Percentiles rank a stretch among this genome's conserved stretches.
These are phyloP conservation scores for Parathielavia appendiculata DNA, from an alignment of 495 filamentous ascomycete species.

Conservation along the genomic window DNA sequence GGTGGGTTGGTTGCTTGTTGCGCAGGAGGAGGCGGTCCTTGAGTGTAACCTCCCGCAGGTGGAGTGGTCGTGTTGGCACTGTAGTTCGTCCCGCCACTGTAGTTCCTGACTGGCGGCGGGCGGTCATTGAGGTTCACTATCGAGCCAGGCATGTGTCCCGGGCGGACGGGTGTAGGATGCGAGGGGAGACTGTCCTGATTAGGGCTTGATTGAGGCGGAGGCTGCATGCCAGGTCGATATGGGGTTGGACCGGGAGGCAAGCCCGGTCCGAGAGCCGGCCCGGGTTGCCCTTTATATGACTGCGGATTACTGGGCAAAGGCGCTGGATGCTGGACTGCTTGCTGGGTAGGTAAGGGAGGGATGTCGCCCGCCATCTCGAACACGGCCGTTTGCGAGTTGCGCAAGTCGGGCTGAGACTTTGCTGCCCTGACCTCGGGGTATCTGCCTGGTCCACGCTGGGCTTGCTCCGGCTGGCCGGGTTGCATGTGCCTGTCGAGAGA, in stretches of 20 bases:
- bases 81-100: slow-evolving; percentile 44
- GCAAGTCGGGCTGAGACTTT: slow-evolving; percentile 65
- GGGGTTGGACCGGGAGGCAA: slow-evolving; percentile 32
- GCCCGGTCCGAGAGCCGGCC: slow-evolving; percentile 29
- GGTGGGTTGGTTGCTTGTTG: slow-evolving; percentile 15
- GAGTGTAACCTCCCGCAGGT: neutral
- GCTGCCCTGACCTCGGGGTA: slow-evolving; percentile 47
- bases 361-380: slow-evolving; percentile 66
- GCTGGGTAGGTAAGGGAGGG: slow-evolving; percentile 44
- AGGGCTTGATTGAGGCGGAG: slow-evolving; percentile 21
- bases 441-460: slow-evolving; percentile 41
- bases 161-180: slow-evolving; percentile 76
- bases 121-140: slow-evolving; percentile 49
- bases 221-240: slow-evolving; percentile 28
- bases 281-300: slow-evolving; percentile 29
- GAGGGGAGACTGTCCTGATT: slow-evolving; percentile 59
- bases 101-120: slow-evolving; percentile 70
- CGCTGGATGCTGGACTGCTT: slow-evolving; percentile 5
- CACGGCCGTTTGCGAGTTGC: slow-evolving; percentile 55
- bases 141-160: slow-evolving; percentile 60
- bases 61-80: slow-evolving; percentile 28
- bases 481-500: slow-evolving; percentile 47
- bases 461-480: slow-evolving; percentile 29
- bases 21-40: slow-evolving; percentile 25
- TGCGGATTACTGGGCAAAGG: slow-evolving; percentile 18